phyloP scores from a whole-genome alignment of 2,329 filamentous ascomycete species.

The Alternaria metachromatica region DNA sequence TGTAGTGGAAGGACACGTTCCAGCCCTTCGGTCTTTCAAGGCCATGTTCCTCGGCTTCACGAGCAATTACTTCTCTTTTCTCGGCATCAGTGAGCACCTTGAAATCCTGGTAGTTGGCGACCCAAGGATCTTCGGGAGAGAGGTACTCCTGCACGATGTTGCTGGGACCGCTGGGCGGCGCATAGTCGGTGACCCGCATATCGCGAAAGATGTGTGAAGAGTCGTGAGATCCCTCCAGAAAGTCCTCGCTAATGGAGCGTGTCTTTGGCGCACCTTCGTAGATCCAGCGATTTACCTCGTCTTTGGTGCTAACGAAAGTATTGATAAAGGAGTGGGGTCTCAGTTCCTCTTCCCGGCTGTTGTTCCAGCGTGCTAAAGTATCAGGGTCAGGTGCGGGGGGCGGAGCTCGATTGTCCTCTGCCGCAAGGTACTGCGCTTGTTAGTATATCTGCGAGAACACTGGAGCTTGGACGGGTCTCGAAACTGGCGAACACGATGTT shows the following conservation, averaged over 20 bases:
- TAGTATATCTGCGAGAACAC: neutral
- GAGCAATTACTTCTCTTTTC: conserved; percentile 59
- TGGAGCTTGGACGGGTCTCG: neutral
- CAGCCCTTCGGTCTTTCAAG: conserved; percentile 84
- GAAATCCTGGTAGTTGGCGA: conserved; percentile 39
- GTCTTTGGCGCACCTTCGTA: conserved; percentile 10
- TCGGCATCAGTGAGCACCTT: conserved; percentile 40
- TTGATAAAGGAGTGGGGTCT: conserved; percentile 9
- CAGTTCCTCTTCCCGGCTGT: conserved; percentile 5
- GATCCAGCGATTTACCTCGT: conserved; percentile 22
- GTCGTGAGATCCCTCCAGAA: neutral
- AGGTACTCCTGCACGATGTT: conserved; percentile 48
- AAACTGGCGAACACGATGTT: neutral
- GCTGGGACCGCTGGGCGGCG: conserved; percentile 28
- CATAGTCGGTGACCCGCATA: conserved; percentile 30
- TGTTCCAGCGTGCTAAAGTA: conserved; percentile 5
- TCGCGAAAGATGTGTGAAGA: neutral
- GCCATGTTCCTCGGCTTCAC: conserved; percentile 66
- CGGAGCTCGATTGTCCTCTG: neutral
- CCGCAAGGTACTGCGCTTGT: conserved; percentile 4
- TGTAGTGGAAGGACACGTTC: conserved; percentile 94
- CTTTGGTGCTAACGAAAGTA: conserved; percentile 18
- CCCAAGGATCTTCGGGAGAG: conserved; percentile 35
- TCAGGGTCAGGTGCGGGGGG: neutral
- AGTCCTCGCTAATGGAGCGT: neutral